These are phyloP conservation scores for Heliamphora pulchella DNA, from an alignment of 179 eudicot species.

Conservation along the genomic window DNA sequence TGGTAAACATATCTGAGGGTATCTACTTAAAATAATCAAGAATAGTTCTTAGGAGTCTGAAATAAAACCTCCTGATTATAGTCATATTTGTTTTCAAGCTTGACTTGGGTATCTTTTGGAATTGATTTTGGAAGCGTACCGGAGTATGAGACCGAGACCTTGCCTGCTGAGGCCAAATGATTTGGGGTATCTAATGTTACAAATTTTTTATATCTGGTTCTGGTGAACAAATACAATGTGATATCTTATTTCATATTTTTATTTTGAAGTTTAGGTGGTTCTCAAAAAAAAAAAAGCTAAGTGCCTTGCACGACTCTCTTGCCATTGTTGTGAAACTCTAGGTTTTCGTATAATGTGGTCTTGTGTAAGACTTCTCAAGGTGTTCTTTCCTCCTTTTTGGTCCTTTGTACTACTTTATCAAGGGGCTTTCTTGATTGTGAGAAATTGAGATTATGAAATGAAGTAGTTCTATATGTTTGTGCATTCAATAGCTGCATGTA, in stretches of 20 bases:
- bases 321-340: not conserved
- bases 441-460: not conserved
- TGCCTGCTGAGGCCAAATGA: not conserved
- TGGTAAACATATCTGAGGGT: not conserved
- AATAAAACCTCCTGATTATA: not conserved
- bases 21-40: not conserved
- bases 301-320: not conserved
- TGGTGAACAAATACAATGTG: too few species aligned
- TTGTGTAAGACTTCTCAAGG: too few species aligned
- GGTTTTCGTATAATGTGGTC: not conserved
- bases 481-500: not conserved
- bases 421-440: not conserved
- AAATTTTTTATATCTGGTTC: too few species aligned
- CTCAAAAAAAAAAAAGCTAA: not conserved
- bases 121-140: not conserved
- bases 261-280: too few species aligned
- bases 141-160: not conserved
- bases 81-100: not conserved
- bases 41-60: not conserved
- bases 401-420: not conserved
- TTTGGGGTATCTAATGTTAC: not conserved
- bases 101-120: not conserved
- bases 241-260: too few species aligned
- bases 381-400: constrained; percentile 4
- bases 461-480: not conserved